Percentiles rank a stretch among this genome's conserved stretches.
Conservation (phyloP, 176 grass and related monocot species). For the Secale cereale region DNA sequence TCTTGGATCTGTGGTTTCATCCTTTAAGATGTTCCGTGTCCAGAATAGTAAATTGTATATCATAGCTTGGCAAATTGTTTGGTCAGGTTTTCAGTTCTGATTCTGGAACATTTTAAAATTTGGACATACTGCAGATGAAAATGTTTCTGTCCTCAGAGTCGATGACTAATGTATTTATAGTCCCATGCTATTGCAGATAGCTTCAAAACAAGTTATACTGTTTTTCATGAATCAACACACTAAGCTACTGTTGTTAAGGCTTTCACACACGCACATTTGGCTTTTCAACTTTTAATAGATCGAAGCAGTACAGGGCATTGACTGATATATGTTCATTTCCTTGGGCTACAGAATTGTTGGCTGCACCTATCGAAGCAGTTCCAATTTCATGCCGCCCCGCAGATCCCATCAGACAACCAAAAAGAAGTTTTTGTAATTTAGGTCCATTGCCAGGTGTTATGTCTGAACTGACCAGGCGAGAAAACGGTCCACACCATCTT, state of each 20-base stretch:
- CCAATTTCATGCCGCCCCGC: conserved; percentile 70
- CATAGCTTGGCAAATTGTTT: neutral
- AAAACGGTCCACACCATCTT: conserved; percentile 28
- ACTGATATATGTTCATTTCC: conserved; percentile 27
- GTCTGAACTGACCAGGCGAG: conserved; percentile 31
- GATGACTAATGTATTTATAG: neutral
- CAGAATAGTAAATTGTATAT: neutral
- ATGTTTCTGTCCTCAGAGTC: neutral
- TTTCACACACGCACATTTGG: neutral
- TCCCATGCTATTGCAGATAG: neutral
- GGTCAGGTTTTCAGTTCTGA: neutral
- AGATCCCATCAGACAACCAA: conserved; percentile 27
- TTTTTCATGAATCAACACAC: neutral
- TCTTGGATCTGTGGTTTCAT: neutral
- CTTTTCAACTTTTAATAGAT: conserved; percentile 19
- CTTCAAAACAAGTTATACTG: neutral
- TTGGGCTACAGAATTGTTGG: conserved; percentile 36
- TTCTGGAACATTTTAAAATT: neutral
- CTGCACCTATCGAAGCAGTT: conserved; percentile 66
- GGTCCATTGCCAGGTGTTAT: conserved; percentile 7
- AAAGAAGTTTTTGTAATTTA: conserved; percentile 25
- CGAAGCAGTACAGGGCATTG: neutral
- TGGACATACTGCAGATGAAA: neutral
- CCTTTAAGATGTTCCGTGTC: neutral
- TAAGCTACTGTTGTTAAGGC: neutral